Conservation (phyloP, 1,139 yeast species). For the Yamadazyma conglobata region DNA sequence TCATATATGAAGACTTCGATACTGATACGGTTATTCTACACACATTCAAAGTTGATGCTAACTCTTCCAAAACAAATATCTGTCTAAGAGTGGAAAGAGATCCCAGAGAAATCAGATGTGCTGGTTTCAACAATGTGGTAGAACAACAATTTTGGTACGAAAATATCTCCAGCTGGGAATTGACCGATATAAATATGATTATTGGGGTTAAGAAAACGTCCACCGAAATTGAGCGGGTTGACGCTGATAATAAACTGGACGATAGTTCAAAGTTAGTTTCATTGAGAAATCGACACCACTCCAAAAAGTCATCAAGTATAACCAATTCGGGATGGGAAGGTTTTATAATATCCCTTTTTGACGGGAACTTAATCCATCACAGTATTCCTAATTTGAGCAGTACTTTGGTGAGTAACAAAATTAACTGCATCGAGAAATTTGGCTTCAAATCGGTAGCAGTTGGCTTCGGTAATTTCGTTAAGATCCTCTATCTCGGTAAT, state of each 20-base stretch:
- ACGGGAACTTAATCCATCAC: conserved; percentile 59
- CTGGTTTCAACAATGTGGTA: conserved; percentile 72
- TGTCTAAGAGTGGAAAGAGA: conserved; percentile 90
- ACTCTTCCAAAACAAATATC: conserved; percentile 72
- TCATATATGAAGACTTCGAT: conserved; percentile 64
- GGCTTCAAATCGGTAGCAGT: conserved; percentile 78
- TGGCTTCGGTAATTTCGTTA: conserved; percentile 68
- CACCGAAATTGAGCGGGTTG: conserved; percentile 14
- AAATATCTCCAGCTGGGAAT: conserved; percentile 70
- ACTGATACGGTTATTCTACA: conserved; percentile 63
- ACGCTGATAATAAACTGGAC: background rate
- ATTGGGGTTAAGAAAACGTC: conserved; percentile 55
- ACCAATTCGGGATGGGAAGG: conserved; percentile 60
- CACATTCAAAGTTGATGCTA: conserved; percentile 61
- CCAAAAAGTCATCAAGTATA: background rate
- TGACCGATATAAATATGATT: conserved; percentile 71
- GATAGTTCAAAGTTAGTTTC: conserved; percentile 1
- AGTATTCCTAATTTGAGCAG: conserved; percentile 44
- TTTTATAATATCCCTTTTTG: conserved; percentile 62
- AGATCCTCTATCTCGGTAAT: conserved; percentile 70
- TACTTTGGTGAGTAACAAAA: conserved; percentile 37
- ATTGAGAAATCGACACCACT: background rate
- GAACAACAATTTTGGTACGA: conserved; percentile 70
- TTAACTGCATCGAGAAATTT: conserved; percentile 50
- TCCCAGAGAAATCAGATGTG: conserved; percentile 84